phyloP scores from a whole-genome alignment of 768 basidiomycete species.

The Leccinum uliginosum region DNA sequence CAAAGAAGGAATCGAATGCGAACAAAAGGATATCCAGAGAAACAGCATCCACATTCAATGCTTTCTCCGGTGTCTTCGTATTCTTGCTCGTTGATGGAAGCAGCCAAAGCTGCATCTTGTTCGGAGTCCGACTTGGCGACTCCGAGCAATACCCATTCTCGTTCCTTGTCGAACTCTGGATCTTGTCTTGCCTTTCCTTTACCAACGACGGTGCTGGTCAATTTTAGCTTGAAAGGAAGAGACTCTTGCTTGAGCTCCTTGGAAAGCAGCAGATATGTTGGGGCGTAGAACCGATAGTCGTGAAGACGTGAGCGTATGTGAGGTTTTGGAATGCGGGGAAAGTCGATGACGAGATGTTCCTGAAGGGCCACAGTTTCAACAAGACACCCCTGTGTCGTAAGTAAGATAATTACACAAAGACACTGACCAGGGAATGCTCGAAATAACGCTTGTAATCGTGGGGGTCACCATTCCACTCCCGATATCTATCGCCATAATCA shows the following conservation, averaged over 20 bases:
- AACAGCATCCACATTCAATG: constrained; percentile 89
- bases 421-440: constrained; percentile 47
- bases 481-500: constrained; percentile 51
- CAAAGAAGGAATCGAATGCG: constrained; percentile 24
- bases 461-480: constrained; percentile 39
- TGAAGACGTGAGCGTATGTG: constrained; percentile 47
- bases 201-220: constrained; percentile 31
- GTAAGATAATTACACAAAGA: background rate
- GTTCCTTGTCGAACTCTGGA: constrained; percentile 41
- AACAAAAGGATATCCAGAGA: constrained; percentile 66
- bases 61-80: constrained; percentile 50
- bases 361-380: constrained; percentile 18
- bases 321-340: constrained; percentile 52
- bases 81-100: constrained; percentile 37
- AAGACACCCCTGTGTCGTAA: background rate
- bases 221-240: constrained; percentile 38
- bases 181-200: constrained; percentile 41
- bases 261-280: constrained; percentile 52
- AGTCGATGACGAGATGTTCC: constrained; percentile 53
- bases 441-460: constrained; percentile 52
- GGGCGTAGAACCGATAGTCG: constrained; percentile 52
- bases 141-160: constrained; percentile 44
- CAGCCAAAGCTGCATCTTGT: constrained; percentile 29
- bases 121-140: constrained; percentile 23
- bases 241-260: constrained; percentile 29